Conservation (phyloP, 352 stramenopile species). For the Elongisporangium anandrum region DNA sequence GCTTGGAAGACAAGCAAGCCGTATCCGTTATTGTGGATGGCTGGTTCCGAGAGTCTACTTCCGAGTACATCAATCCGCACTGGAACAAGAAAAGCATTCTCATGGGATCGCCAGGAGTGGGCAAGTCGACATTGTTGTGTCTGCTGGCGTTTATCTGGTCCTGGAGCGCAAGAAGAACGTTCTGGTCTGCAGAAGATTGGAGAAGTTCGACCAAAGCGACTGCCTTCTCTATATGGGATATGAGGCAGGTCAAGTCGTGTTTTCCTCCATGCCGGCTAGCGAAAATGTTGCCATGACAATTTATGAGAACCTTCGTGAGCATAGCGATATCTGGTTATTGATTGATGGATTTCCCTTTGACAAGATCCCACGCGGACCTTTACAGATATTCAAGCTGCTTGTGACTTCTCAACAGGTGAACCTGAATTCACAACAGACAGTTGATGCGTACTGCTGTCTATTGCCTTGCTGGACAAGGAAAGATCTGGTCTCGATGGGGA, state of each 20-base stretch:
- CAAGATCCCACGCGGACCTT: not conserved
- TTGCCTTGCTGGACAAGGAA: not conserved
- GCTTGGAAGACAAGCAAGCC: slow-evolving; percentile 18
- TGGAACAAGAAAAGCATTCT: slow-evolving; percentile 19
- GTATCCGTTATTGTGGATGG: slow-evolving; percentile 7
- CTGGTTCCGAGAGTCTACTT: slow-evolving; percentile 16
- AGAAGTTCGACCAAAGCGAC: slow-evolving; percentile 1
- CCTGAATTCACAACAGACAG: not conserved
- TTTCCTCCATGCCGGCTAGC: not conserved
- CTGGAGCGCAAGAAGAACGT: slow-evolving; percentile 29
- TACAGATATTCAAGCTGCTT: slow-evolving; percentile 15
- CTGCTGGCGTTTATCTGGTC: slow-evolving; percentile 21
- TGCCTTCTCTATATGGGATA: slow-evolving; percentile 9
- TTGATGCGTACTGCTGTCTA: not conserved
- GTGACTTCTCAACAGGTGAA: slow-evolving; percentile 11
- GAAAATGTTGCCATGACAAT: slow-evolving; percentile 1
- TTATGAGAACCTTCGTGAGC: slow-evolving; percentile 5
- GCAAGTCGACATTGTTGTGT: slow-evolving; percentile 28
- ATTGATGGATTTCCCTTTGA: slow-evolving; percentile 12
- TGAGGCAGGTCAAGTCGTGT: slow-evolving; percentile 2
- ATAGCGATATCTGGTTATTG: slow-evolving; percentile 4
- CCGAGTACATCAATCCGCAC: slow-evolving; percentile 7
- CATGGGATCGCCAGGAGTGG: slow-evolving; percentile 14
- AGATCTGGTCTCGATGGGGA: not conserved
- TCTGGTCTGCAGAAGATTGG: slow-evolving; percentile 20